A percentile compares a stretch with the other conserved stretches of the same genome.
These are phyloP conservation scores for Pyrus communis DNA, from an alignment of 306 rosid genomes.

Conservation along the genomic window DNA sequence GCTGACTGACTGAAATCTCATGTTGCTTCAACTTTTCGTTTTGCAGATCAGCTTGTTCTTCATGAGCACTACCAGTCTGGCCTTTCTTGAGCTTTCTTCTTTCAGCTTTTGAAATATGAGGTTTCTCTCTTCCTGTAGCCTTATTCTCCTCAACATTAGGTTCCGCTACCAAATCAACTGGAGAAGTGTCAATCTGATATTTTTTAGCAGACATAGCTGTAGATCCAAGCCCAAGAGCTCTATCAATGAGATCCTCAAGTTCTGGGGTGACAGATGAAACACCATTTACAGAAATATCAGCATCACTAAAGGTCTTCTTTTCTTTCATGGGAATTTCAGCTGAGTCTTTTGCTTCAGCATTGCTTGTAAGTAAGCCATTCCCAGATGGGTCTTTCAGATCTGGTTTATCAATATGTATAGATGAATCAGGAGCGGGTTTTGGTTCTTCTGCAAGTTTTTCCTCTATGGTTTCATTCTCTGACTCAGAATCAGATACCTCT, in stretches of 20 bases:
- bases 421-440: conserved; percentile 27
- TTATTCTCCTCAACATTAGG: conserved; percentile 41
- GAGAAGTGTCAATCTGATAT: conserved; percentile 41
- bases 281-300: conserved; percentile 29
- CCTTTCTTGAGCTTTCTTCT: conserved; percentile 88
- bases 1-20: conserved; percentile 30
- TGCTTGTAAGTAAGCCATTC: conserved; percentile 16
- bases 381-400: conserved; percentile 15
- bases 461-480: conserved; percentile 39
- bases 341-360: conserved; percentile 21
- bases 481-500: conserved; percentile 67
- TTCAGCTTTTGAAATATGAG: conserved; percentile 83
- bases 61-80: conserved; percentile 33
- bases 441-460: conserved; percentile 32
- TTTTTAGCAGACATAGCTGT: conserved; percentile 41
- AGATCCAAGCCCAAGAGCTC: conserved; percentile 90
- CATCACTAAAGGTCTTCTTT: conserved; percentile 20
- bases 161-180: conserved; percentile 36
- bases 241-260: conserved; percentile 92
- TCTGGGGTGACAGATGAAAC: conserved; percentile 52
- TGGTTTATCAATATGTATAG: conserved; percentile 21
- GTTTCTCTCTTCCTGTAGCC: conserved; percentile 63
- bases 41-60: conserved; percentile 41
- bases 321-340: conserved; percentile 26
- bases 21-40: conserved; percentile 26